phyloP scores from a whole-genome alignment of 2,329 filamentous ascomycete species.

The Colletotrichum graminicola region DNA sequence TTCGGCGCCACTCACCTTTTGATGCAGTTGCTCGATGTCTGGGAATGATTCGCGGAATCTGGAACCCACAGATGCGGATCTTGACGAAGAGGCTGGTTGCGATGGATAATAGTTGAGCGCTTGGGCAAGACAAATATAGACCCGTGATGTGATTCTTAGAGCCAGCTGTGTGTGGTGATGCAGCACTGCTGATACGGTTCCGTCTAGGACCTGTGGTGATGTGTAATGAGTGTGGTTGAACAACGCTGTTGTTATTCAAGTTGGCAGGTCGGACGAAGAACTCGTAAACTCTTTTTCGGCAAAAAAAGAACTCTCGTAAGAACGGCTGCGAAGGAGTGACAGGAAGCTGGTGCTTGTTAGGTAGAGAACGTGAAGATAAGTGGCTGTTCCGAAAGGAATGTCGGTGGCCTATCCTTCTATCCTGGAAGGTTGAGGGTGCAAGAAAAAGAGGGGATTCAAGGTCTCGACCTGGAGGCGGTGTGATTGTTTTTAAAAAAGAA shows the following conservation, averaged over 20 bases:
- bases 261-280: constrained; percentile 40
- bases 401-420: constrained; percentile 41
- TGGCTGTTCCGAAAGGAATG: constrained; percentile 34
- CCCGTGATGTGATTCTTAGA: constrained; percentile 42
- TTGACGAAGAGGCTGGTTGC: constrained; percentile 8
- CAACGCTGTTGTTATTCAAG: constrained; percentile 40
- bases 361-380: constrained; percentile 36
- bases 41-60: constrained; percentile 33
- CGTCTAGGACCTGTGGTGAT: constrained; percentile 44
- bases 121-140: constrained; percentile 27
- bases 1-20: constrained; percentile 27
- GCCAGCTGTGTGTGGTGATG: constrained; percentile 39
- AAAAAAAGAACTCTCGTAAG: constrained; percentile 37
- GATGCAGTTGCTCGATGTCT: constrained; percentile 29
- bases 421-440: constrained; percentile 42
- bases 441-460: constrained; percentile 33
- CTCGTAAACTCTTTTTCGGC: constrained; percentile 35
- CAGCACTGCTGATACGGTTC: constrained; percentile 46
- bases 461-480: constrained; percentile 28
- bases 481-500: constrained; percentile 41
- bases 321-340: constrained; percentile 40
- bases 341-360: constrained; percentile 34
- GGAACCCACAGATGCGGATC: constrained; percentile 22
- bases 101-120: constrained; percentile 22
- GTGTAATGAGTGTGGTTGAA: constrained; percentile 45